These are phyloP conservation scores for Escallonia rubra DNA, from an alignment of 129 eudicot species.

Conservation along the genomic window DNA sequence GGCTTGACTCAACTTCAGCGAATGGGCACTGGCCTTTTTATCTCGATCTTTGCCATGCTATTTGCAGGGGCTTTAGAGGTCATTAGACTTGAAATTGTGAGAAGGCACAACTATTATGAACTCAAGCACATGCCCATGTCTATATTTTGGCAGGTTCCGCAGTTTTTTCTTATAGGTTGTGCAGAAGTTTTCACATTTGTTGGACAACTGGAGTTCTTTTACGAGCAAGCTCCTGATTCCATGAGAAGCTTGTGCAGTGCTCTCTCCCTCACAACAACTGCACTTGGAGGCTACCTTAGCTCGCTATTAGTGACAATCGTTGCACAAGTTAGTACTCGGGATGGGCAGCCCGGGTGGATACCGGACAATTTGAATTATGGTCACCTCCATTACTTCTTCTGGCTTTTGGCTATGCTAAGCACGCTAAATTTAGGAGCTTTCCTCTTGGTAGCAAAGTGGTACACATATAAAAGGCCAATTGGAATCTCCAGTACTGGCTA, in stretches of 20 bases:
- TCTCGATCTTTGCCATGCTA: constrained; percentile 30
- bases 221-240: constrained; percentile 36
- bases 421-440: constrained; percentile 18
- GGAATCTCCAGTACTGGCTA: neutral
- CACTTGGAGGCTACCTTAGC: constrained; percentile 28
- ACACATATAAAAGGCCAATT: constrained; percentile 19
- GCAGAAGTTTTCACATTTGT: constrained; percentile 36
- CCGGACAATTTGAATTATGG: constrained; percentile 35
- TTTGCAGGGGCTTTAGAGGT: constrained; percentile 29
- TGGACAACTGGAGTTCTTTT: constrained; percentile 33
- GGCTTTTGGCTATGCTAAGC: constrained; percentile 21
- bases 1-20: constrained; percentile 36
- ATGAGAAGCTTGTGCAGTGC: constrained; percentile 39
- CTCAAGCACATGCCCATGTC: constrained; percentile 18
- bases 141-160: constrained; percentile 38
- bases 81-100: constrained; percentile 18
- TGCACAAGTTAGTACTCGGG: constrained; percentile 14
- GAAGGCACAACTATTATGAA: constrained; percentile 17
- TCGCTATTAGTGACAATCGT: constrained; percentile 29
- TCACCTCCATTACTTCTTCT: constrained; percentile 16
- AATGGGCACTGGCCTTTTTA: constrained; percentile 31
- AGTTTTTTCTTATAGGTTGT: constrained; percentile 22
- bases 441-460: constrained; percentile 22
- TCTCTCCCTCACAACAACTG: constrained; percentile 23
- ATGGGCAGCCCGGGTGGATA: constrained; percentile 37